These are phyloP conservation scores for Ophiobolus disseminans DNA, from an alignment of 2,329 filamentous ascomycete species.

Conservation along the genomic window DNA sequence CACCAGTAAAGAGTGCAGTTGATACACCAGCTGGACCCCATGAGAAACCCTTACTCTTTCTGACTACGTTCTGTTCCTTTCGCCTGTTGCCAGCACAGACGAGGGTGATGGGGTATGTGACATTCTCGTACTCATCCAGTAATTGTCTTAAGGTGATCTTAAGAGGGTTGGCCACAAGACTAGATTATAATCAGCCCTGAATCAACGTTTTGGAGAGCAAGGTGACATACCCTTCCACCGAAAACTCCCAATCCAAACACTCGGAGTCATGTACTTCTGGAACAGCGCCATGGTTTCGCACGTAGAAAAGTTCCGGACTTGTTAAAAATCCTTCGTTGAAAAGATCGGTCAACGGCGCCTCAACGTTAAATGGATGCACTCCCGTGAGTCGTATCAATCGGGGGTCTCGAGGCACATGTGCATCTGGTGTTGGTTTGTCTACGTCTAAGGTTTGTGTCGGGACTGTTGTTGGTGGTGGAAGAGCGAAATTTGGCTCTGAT, in stretches of 20 bases:
- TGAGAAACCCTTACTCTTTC: slow-evolving; percentile 92
- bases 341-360: slow-evolving; percentile 79
- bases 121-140: slow-evolving; percentile 75
- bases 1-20: slow-evolving; percentile 87
- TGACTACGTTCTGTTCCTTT: slow-evolving; percentile 90
- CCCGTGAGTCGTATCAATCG: slow-evolving; percentile 86
- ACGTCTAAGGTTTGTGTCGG: slow-evolving; percentile 71
- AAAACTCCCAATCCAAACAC: slow-evolving; percentile 80
- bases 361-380: slow-evolving; percentile 88
- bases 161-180: slow-evolving; percentile 79
- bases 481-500: slow-evolving; percentile 58
- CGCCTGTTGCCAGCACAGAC: slow-evolving; percentile 91
- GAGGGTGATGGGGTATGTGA: slow-evolving; percentile 85
- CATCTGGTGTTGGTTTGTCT: slow-evolving; percentile 83
- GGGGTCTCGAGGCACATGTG: slow-evolving; percentile 79
- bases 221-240: slow-evolving; percentile 70
- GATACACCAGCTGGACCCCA: slow-evolving; percentile 90
- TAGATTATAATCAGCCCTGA: slow-evolving; percentile 27
- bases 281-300: slow-evolving; percentile 87
- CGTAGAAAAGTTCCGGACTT: slow-evolving; percentile 86
- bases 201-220: not conserved
- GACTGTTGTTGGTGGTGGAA: slow-evolving; percentile 69
- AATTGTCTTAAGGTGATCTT: slow-evolving; percentile 75
- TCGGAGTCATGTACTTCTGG: slow-evolving; percentile 76
- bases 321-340: slow-evolving; percentile 87